These are phyloP conservation scores for Cerioporus squamosus DNA, from an alignment of 1,284 basidiomycete species.

Conservation along the genomic window DNA sequence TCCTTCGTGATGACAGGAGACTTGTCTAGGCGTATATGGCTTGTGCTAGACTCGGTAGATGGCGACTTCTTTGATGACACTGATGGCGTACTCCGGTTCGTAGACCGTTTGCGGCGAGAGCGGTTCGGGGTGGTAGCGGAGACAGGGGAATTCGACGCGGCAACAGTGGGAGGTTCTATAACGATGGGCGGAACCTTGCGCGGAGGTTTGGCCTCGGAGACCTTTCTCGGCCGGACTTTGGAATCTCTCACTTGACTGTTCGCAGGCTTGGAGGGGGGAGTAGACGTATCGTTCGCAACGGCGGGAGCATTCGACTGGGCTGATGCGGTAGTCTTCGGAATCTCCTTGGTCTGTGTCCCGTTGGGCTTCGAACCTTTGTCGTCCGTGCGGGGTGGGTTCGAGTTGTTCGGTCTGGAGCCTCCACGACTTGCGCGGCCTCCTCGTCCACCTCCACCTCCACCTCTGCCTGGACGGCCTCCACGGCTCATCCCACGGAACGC, in stretches of 20 bases:
- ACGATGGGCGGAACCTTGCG: conserved; percentile 29
- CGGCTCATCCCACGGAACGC: conserved; percentile 44
- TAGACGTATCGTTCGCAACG: conserved; percentile 33
- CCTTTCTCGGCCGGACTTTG: conserved; percentile 27
- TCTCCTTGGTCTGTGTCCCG: conserved; percentile 19
- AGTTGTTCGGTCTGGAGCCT: conserved; percentile 26
- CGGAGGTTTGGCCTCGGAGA: conserved; percentile 29
- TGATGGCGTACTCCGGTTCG: conserved; percentile 21
- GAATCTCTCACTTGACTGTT: conserved; percentile 20
- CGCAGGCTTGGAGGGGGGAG: conserved; percentile 15
- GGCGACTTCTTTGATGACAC: conserved; percentile 30
- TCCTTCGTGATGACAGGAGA: conserved; percentile 48
- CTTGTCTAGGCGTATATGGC: conserved; percentile 23
- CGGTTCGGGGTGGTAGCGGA: conserved; percentile 27
- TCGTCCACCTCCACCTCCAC: conserved; percentile 41
- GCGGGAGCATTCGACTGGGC: conserved; percentile 38
- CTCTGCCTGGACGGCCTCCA: conserved; percentile 35
- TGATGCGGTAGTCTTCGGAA: conserved; percentile 9
- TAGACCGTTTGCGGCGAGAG: conserved; percentile 34
- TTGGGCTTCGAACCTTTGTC: conserved; percentile 19
- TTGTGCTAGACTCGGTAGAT: conserved; percentile 27
- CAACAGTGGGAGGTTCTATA: conserved; percentile 20
- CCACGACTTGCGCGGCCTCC: conserved; percentile 39
- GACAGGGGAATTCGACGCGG: conserved; percentile 18
- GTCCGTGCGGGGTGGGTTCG: conserved; percentile 20